Conservation (phyloP, 169 alveolate species). For the Amoebophrya sp. region DNA sequence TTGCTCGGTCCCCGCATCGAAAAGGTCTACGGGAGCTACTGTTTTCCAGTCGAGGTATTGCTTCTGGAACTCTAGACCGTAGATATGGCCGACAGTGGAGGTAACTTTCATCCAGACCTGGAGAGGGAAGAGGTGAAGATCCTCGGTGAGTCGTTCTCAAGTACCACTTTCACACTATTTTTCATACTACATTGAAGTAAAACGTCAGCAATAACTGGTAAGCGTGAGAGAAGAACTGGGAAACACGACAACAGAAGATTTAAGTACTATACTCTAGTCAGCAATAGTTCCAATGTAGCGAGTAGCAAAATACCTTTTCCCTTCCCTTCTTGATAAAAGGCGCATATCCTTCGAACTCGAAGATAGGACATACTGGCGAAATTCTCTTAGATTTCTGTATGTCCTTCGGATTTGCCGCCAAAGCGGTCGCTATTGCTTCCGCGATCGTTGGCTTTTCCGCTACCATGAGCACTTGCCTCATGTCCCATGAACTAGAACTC, state of each 20-base stretch:
- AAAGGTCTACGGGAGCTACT: constrained; percentile 84
- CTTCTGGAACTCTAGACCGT: constrained; percentile 87
- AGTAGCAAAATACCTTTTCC: not conserved
- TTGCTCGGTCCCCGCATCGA: constrained; percentile 87
- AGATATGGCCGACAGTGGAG: constrained; percentile 91
- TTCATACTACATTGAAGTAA: not conserved
- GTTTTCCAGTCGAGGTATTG: constrained; percentile 85
- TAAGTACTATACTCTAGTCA: not conserved
- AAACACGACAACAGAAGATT: not conserved
- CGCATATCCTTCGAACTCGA: not conserved
- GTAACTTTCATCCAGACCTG: constrained; percentile 59
- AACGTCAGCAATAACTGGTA: not conserved
- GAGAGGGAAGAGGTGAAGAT: not conserved
- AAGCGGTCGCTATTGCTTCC: constrained; percentile 81
- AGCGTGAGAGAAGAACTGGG: not conserved
- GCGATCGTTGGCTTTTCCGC: constrained; percentile 99
- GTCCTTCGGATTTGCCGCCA: constrained; percentile 62
- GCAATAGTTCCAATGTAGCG: not conserved
- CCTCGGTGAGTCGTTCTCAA: not conserved
- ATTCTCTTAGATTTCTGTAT: constrained; percentile 46
- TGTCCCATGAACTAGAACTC: no score
- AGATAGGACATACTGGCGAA: not conserved
- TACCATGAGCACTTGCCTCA: constrained; percentile 80
- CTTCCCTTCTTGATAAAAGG: not conserved
- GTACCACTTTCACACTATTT: not conserved